phyloP scores from a whole-genome alignment of 73 alveolate species.

The Paramecium sexaurelia region DNA sequence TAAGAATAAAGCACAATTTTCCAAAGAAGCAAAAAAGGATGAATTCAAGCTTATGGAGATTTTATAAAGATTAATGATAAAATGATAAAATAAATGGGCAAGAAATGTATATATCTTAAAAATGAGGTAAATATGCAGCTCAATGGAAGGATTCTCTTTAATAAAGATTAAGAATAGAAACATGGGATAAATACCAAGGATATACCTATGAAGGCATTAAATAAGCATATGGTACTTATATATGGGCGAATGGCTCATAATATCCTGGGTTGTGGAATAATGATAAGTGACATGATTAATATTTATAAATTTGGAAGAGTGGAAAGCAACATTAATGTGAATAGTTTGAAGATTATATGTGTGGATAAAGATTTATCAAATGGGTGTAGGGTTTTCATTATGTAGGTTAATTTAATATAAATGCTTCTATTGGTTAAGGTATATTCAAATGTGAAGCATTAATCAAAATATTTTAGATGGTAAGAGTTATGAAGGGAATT shows the following conservation, averaged over 20 bases:
- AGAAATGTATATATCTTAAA: slow-evolving; percentile 75
- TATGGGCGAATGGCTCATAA: slow-evolving; percentile 37
- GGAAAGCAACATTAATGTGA: slow-evolving; percentile 70
- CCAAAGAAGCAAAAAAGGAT: not conserved
- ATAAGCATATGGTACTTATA: slow-evolving; percentile 63
- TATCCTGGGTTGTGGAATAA: slow-evolving; percentile 56
- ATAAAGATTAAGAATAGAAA: slow-evolving; percentile 84
- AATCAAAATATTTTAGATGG: not conserved
- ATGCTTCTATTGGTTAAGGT: slow-evolving; percentile 37
- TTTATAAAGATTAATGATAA: slow-evolving; percentile 73
- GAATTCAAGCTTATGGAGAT: slow-evolving; percentile 70
- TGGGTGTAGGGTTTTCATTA: not conserved
- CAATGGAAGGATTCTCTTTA: slow-evolving; percentile 81
- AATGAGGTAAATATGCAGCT: slow-evolving; percentile 71
- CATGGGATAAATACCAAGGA: slow-evolving; percentile 73
- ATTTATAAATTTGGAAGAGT: slow-evolving; percentile 16
- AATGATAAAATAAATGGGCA: slow-evolving; percentile 72
- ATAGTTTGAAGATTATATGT: slow-evolving; percentile 66
- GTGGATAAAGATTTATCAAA: slow-evolving; percentile 60
- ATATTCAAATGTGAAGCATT: slow-evolving; percentile 6
- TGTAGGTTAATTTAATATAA: slow-evolving; percentile 2
- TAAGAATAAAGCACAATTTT: not conserved
- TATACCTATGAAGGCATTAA: slow-evolving; percentile 53
- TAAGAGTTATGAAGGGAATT: slow-evolving; percentile 7
- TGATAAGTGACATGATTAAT: slow-evolving; percentile 67